phyloP scores from a whole-genome alignment of 257 asterid genomes.

The Asclepias syriaca region DNA sequence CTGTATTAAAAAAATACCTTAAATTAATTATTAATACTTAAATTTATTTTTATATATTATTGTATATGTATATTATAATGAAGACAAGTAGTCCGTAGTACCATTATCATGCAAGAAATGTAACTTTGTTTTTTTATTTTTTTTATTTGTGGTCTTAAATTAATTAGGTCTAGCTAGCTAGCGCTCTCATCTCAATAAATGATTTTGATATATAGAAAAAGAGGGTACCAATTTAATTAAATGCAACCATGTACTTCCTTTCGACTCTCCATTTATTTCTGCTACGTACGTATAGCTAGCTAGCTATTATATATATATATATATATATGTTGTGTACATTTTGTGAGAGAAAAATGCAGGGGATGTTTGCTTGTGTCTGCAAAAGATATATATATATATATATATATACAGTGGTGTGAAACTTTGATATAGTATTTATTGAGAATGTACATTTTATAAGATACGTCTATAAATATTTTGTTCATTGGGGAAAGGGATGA shows the following conservation, averaged over 20 bases:
- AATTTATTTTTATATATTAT: too few species aligned
- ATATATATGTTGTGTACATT: neutral
- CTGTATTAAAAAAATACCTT: too few species aligned
- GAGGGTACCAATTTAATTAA: too few species aligned
- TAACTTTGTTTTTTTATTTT: neutral
- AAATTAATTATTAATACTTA: too few species aligned
- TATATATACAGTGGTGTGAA: neutral
- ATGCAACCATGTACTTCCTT: too few species aligned
- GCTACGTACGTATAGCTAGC: neutral
- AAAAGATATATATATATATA: conserved; percentile 20
- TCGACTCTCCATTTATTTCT: neutral
- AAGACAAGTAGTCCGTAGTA: neutral
- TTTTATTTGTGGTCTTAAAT: neutral
- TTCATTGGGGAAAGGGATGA: conserved; percentile 40
- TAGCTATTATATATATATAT: neutral
- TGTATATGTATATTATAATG: neutral
- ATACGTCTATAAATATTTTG: conserved; percentile 11
- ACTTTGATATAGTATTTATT: neutral
- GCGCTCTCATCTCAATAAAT: too few species aligned
- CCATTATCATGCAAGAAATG: neutral
- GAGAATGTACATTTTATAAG: neutral
- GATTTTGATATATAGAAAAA: too few species aligned
- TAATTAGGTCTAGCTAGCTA: too few species aligned
- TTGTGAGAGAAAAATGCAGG: conserved; percentile 21
- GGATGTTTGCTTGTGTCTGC: conserved; percentile 53